Conservation (phyloP, 257 asterid genomes). For the Forsythia suspensa region DNA sequence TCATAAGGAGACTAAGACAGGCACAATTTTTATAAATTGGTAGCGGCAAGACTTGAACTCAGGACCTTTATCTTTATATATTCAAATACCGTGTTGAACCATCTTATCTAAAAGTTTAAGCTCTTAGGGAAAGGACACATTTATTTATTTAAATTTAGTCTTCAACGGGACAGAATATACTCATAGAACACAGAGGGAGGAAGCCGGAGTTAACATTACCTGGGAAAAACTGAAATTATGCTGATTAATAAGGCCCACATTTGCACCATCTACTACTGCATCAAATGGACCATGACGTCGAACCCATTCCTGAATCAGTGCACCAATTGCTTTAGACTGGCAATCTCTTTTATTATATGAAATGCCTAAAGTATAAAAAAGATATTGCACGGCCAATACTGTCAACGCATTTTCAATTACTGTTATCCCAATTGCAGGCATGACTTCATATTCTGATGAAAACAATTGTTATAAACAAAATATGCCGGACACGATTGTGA, state of each 20-base stretch:
- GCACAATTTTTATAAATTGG: neutral
- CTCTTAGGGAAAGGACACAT: neutral
- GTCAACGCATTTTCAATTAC: neutral
- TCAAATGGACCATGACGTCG: conserved; percentile 79
- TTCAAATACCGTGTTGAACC: neutral
- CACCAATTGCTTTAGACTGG: conserved; percentile 32
- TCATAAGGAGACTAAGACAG: neutral
- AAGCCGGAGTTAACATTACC: conserved; percentile 33
- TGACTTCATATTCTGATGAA: neutral
- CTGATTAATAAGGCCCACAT: conserved; percentile 62
- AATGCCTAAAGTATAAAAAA: conserved; percentile 22
- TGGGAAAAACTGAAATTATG: conserved; percentile 53
- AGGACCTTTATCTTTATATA: neutral
- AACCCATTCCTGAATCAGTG: conserved; percentile 81
- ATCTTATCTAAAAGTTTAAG: neutral
- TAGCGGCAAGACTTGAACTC: neutral
- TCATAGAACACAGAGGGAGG: neutral
- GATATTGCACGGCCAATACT: neutral
- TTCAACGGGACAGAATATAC: neutral
- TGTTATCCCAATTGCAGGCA: neutral
- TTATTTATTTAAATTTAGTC: neutral
- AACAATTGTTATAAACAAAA: neutral
- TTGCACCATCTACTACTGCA: conserved; percentile 90
- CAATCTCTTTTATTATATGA: conserved; percentile 16
- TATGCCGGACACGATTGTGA: neutral